Base-by-base conservation (phyloP, 306 rosid genomes). In the Trifolium dubium region DNA sequence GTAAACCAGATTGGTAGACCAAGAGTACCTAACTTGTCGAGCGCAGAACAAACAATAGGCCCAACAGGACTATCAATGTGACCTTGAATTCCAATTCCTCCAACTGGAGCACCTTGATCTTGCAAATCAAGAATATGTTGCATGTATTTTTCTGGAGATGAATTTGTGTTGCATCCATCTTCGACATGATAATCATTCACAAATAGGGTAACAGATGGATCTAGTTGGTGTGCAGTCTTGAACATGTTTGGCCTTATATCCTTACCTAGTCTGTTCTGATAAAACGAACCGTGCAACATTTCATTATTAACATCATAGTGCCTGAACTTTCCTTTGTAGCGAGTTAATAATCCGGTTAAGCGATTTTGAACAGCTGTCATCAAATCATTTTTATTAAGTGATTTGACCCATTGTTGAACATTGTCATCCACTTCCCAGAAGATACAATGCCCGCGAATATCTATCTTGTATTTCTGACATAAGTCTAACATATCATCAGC, bases 291-390 rank as follows among this genome's bases (percentile, higher is more conserved):
- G 19, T 90, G 96, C 75, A 92, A 65, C 99, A 95, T 92, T 83
- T 92, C 99, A 13, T 95, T 95, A 72, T 95, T 95, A 28, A 92
- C 98, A 83, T 95, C 97, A 44, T 88, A 90, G 73, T 92, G 98
- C 80, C 17, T 85, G 90, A 95, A 88, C 75, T 88, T 89, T 14
- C 96, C 97, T 69, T 83, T 88, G 88, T 88, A 92, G 49, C 97
- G 93, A 10, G 78, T 80, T 34, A 94, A 82, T 58, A 95, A 88
- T 30, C 84, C 65, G 0, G 74, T 85, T 28, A 95, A 67, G 37
- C 99, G 95, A 55, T 80, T 90, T 71, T 92, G 93, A 28, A 95
- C 93, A 4, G 96, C 98, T 8, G 79, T 61, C 75, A 62, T 14
- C 81, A 92, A 77, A 70, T 95, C 99, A 9, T 63, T 83, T 71